Conservation (phyloP, 1,139 yeast species). For the Saccharomycopsis crataegensis region DNA sequence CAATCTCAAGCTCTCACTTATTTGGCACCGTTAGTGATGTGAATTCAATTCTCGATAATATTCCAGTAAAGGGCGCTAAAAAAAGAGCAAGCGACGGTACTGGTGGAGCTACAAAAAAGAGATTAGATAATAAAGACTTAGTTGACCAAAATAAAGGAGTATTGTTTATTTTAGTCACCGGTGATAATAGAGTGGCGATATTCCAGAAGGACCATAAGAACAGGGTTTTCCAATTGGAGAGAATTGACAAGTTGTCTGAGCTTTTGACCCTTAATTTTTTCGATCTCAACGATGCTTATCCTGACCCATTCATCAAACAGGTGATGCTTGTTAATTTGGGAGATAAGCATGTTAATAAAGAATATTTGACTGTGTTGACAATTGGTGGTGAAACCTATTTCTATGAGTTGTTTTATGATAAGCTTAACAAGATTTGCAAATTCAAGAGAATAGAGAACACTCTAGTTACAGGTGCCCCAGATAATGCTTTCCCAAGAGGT, state of each 20-base stretch:
- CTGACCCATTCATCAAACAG: constrained; percentile 69
- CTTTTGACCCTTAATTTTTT: constrained; percentile 46
- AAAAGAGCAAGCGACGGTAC: constrained; percentile 5
- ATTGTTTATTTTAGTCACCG: constrained; percentile 62
- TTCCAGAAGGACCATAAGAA: constrained; percentile 60
- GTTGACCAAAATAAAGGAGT: constrained; percentile 34
- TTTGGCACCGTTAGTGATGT: constrained; percentile 6
- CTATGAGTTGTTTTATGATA: constrained; percentile 50
- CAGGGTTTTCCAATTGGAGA: constrained; percentile 56
- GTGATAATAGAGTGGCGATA: constrained; percentile 64
- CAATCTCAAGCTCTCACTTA: constrained; percentile 34
- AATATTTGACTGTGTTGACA: constrained; percentile 63
- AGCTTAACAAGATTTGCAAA: constrained; percentile 36
- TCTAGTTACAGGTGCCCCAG: constrained; percentile 66
- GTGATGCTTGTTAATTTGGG: constrained; percentile 62
- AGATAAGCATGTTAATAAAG: constrained; percentile 40
- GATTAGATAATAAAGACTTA: constrained; percentile 17
- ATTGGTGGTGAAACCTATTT: constrained; percentile 72
- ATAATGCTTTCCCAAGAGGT: constrained; percentile 62
- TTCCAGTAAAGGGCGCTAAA: constrained; percentile 5
- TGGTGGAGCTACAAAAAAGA: neutral
- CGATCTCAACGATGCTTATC: constrained; percentile 48
- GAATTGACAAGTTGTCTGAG: constrained; percentile 52
- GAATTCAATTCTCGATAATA: constrained; percentile 4
- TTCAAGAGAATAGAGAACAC: constrained; percentile 43